phyloP scores from a whole-genome alignment of 257 asterid genomes.

The Verbena officinalis region DNA sequence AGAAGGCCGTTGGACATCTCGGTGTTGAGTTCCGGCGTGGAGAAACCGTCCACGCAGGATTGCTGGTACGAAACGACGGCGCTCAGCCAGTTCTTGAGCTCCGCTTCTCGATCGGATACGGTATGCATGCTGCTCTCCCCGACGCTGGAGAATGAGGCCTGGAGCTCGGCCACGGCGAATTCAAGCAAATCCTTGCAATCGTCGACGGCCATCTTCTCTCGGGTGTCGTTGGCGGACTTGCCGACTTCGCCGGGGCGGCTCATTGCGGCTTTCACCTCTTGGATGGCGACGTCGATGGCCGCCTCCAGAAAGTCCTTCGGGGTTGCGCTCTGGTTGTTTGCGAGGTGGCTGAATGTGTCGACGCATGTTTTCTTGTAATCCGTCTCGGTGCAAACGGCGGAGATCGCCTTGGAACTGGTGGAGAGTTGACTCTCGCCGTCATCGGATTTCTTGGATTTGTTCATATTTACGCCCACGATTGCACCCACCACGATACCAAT shows the following conservation, averaged over 20 bases:
- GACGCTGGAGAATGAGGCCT: constrained; percentile 39
- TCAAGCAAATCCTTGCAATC: constrained; percentile 49
- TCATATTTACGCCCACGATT: constrained; percentile 22
- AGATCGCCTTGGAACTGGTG: constrained; percentile 31
- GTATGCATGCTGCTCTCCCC: constrained; percentile 35
- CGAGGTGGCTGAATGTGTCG: constrained; percentile 32
- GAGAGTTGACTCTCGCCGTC: constrained; percentile 19
- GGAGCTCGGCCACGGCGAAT: constrained; percentile 49
- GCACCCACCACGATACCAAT: constrained; percentile 12
- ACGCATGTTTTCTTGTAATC: constrained; percentile 40
- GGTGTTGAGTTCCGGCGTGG: constrained; percentile 27
- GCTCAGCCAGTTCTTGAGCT: constrained; percentile 53
- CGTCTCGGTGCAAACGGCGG: constrained; percentile 40
- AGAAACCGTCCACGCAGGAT: constrained; percentile 47
- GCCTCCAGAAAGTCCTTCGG: constrained; percentile 40
- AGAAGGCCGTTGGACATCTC: constrained; percentile 25
- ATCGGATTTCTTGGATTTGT: not conserved
- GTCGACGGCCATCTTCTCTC: constrained; percentile 48
- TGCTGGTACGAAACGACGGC: constrained; percentile 49
- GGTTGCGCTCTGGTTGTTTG: constrained; percentile 36
- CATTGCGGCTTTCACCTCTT: constrained; percentile 36
- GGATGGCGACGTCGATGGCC: constrained; percentile 33
- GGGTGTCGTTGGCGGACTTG: constrained; percentile 34
- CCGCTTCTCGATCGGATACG: constrained; percentile 25
- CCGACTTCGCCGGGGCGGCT: constrained; percentile 26